Conservation (phyloP, 495 filamentous ascomycete genomes). For the Alectoria sarmentosa region DNA sequence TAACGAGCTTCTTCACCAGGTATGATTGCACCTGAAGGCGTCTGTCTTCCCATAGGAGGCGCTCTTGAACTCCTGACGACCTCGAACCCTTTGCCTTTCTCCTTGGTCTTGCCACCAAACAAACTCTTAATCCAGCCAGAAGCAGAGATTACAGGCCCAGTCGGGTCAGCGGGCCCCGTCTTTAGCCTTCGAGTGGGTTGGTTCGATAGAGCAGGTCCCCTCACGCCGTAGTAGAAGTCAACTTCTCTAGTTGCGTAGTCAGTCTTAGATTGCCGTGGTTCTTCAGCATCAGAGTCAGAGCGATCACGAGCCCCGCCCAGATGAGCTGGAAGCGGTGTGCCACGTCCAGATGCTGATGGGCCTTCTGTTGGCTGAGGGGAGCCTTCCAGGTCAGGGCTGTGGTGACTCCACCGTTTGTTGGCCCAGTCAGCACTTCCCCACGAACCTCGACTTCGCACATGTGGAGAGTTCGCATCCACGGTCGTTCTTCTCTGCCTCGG, state of each 20-base stretch:
- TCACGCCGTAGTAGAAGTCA: slow-evolving; percentile 80
- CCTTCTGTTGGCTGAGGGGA: slow-evolving; percentile 37
- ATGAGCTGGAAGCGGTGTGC: slow-evolving; percentile 47
- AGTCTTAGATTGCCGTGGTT: slow-evolving; percentile 47
- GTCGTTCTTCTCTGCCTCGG: slow-evolving; percentile 60
- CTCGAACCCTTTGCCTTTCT: slow-evolving; percentile 90
- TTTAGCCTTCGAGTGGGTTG: slow-evolving; percentile 74
- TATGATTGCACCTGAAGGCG: slow-evolving; percentile 24
- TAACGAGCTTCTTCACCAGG: slow-evolving; percentile 40
- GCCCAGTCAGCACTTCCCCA: slow-evolving; percentile 47
- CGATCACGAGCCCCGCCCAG: slow-evolving; percentile 46
- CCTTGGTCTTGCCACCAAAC: slow-evolving; percentile 76
- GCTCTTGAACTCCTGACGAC: slow-evolving; percentile 80
- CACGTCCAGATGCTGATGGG: slow-evolving; percentile 43
- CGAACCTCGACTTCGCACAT: slow-evolving; percentile 39
- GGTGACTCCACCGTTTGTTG: slow-evolving; percentile 38
- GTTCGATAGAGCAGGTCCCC: slow-evolving; percentile 80
- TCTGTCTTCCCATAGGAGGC: slow-evolving; percentile 41
- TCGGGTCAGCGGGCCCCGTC: slow-evolving; percentile 92
- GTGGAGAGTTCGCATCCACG: slow-evolving; percentile 41
- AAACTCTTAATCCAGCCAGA: slow-evolving; percentile 80
- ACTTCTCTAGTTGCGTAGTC: slow-evolving; percentile 91
- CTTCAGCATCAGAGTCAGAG: slow-evolving; percentile 43
- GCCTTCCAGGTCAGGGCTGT: slow-evolving; percentile 27
- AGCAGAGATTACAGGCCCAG: slow-evolving; percentile 78